Percentiles rank a stretch among this genome's conserved stretches.
These are phyloP conservation scores for Podaxis sp. DNA, from an alignment of 768 basidiomycete species.

Conservation along the genomic window DNA sequence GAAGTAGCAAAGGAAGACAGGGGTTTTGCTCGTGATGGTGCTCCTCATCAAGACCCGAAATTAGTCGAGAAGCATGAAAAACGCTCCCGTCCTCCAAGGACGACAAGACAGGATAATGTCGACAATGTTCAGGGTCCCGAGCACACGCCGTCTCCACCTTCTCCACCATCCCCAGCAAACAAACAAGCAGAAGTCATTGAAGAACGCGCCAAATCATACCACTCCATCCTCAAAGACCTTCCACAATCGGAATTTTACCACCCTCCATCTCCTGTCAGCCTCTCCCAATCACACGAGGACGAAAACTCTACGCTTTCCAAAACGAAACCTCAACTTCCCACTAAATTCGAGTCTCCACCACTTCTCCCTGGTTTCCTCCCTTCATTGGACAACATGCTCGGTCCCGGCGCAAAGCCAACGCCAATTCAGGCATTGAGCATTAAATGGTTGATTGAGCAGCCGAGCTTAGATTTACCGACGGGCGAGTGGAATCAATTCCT, in stretches of 20 bases:
- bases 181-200: neutral
- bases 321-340: constrained; percentile 26
- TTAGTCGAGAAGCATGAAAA: neutral
- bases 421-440: constrained; percentile 78
- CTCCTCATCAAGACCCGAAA: constrained; percentile 13
- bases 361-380: constrained; percentile 64
- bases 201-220: constrained; percentile 1
- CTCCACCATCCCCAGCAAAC: neutral
- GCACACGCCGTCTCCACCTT: neutral
- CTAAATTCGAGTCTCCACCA: constrained; percentile 65
- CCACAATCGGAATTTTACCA: constrained; percentile 18
- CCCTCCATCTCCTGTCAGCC: constrained; percentile 17
- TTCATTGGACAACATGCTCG: constrained; percentile 58
- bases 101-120: neutral
- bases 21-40: neutral
- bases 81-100: neutral
- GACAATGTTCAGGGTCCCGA: no score
- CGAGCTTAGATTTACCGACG: constrained; percentile 15
- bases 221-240: neutral
- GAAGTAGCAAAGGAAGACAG: constrained; percentile 1
- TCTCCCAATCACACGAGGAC: constrained; percentile 7
- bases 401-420: constrained; percentile 58
- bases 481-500: constrained; percentile 52
- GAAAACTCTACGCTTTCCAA: constrained; percentile 1
- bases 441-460: constrained; percentile 53